Conservation (phyloP, 1,139 yeast genomes). For the Sugiyamaella sp. region DNA sequence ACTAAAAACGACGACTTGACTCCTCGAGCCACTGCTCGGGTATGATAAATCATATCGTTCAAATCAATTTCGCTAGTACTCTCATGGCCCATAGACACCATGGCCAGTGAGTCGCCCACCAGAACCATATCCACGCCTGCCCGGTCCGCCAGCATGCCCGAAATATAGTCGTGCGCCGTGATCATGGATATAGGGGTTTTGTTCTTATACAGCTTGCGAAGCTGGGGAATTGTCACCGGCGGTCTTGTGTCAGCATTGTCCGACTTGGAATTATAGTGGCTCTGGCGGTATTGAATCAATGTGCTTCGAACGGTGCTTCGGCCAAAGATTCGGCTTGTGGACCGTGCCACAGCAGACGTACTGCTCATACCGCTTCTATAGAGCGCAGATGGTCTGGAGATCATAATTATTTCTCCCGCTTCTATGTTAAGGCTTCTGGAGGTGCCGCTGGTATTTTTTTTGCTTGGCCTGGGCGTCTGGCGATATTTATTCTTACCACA, state of each 20-base stretch:
- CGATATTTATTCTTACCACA: no score
- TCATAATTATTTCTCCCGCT: no score
- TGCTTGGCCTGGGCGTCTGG: no score
- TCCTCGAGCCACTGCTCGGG: constrained; percentile 76
- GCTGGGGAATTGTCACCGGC: constrained; percentile 47
- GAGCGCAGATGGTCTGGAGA: no score
- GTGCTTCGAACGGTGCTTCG: background rate
- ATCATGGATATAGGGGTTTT: constrained; percentile 68
- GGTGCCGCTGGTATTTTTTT: background rate
- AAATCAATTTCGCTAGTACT: constrained; percentile 75
- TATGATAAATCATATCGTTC: constrained; percentile 79
- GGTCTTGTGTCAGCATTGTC: constrained; percentile 22
- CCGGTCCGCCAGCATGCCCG: constrained; percentile 70
- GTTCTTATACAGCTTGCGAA: constrained; percentile 48
- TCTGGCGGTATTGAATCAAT: background rate
- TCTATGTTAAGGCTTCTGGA: no score
- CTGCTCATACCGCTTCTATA: no score
- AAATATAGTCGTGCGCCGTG: constrained; percentile 87
- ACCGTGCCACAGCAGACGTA: no score
- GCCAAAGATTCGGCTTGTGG: background rate
- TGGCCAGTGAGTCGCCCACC: constrained; percentile 91
- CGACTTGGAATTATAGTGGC: constrained; percentile 16
- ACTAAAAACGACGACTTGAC: constrained; percentile 64
- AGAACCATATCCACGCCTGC: constrained; percentile 72
- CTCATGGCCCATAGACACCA: constrained; percentile 84